phyloP scores from a whole-genome alignment of 2,329 filamentous ascomycete genomes.

The Chrysosporium queenslandicum region DNA sequence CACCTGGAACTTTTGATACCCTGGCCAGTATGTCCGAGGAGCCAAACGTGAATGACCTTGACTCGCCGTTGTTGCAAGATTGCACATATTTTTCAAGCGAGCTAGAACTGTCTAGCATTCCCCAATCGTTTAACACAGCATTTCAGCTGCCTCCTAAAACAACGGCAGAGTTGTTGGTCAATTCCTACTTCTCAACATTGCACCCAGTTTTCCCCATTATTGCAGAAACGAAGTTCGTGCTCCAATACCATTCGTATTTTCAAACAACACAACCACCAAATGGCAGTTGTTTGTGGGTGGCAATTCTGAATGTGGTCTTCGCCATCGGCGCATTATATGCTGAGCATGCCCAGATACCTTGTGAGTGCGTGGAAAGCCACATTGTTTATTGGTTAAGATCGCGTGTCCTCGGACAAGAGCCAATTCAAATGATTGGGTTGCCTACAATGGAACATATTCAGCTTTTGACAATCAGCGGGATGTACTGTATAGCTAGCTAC shows the following conservation, averaged over 20 bases:
- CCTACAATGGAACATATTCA: slow-evolving; percentile 33
- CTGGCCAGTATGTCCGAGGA: slow-evolving; percentile 3
- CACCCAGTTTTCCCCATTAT: slow-evolving; percentile 34
- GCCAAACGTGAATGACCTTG: slow-evolving; percentile 8
- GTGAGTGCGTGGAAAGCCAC: slow-evolving; percentile 25
- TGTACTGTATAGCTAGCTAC: slow-evolving; percentile 33
- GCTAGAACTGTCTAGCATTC: slow-evolving; percentile 19
- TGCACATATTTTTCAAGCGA: slow-evolving; percentile 30
- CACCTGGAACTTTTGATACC: neutral
- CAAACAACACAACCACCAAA: slow-evolving; percentile 14
- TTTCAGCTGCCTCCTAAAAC: slow-evolving; percentile 27
- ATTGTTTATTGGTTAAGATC: slow-evolving; percentile 31
- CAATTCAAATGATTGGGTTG: slow-evolving; percentile 23
- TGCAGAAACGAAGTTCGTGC: slow-evolving; percentile 24
- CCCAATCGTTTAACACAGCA: slow-evolving; percentile 24
- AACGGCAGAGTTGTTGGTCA: slow-evolving; percentile 26
- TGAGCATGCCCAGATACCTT: slow-evolving; percentile 23
- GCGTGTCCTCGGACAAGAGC: slow-evolving; percentile 23
- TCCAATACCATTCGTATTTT: slow-evolving; percentile 26
- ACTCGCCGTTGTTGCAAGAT: slow-evolving; percentile 19
- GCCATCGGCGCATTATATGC: slow-evolving; percentile 33
- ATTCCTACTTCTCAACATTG: slow-evolving; percentile 30
- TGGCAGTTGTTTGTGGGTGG: slow-evolving; percentile 26
- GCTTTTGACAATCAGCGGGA: slow-evolving; percentile 27
- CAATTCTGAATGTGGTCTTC: slow-evolving; percentile 34